Evolutionary conservation across 768 basidiomycete genomes (phyloP).

Genomic region (Rhizopogon rudus): DNA sequence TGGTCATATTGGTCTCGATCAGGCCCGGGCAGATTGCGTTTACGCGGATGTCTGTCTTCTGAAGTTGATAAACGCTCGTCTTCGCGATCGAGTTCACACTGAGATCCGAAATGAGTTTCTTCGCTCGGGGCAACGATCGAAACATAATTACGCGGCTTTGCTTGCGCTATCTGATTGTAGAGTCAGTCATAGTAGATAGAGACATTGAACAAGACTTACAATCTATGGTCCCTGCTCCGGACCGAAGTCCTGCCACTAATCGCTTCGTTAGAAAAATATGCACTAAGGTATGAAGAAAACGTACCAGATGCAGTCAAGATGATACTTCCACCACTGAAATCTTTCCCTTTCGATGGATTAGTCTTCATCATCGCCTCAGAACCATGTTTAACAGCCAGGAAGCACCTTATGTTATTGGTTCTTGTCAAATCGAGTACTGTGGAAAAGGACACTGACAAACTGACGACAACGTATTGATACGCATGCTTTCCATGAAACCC

Average conservation of each 20-base stretch:
- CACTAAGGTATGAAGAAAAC: slow-evolving; percentile 15
- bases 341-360: slow-evolving; percentile 66
- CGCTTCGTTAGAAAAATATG: slow-evolving; percentile 1
- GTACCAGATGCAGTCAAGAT: slow-evolving; percentile 81
- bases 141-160: slow-evolving; percentile 76
- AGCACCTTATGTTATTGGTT: slow-evolving; percentile 49
- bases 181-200: slow-evolving; percentile 9
- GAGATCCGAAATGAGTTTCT: slow-evolving; percentile 6
- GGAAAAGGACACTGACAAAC: slow-evolving; percentile 7
- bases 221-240: slow-evolving; percentile 77
- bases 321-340: slow-evolving; percentile 70
- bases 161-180: slow-evolving; percentile 71
- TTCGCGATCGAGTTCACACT: slow-evolving; percentile 89
- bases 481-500: slow-evolving; percentile 69
- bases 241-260: slow-evolving; percentile 75
- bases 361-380: slow-evolving; percentile 75
- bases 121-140: neutral
- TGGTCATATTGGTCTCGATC: slow-evolving; percentile 93
- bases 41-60: slow-evolving; percentile 80
- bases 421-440: neutral
- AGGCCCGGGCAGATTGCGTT: slow-evolving; percentile 89
- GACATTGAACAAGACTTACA: slow-evolving; percentile 43
- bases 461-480: slow-evolving; percentile 70
- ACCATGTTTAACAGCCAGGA: slow-evolving; percentile 84
- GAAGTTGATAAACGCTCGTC: slow-evolving; percentile 74